Evolutionary conservation across 129 eudicot genomes (phyloP), one percentile per base, ranked within the genome.

Genomic region (Tagetes erecta): DNA sequence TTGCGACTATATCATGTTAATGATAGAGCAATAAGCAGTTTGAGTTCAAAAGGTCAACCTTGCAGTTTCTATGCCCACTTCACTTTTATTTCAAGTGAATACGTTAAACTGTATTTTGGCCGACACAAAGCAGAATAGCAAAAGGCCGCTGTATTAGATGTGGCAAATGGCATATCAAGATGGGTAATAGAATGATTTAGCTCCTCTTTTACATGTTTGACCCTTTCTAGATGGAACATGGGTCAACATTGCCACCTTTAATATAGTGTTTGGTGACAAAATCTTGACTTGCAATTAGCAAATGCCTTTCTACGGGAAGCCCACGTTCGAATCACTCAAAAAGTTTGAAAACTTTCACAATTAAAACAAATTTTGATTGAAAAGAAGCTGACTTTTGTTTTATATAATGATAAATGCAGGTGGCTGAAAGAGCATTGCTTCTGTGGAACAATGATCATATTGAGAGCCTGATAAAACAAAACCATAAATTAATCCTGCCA

Each of bases 371-470:
- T 6, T 40, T 27, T 11, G 33, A 67, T 13, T 36, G 9, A 35
- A 20, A 8, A 30, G 13, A 33, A 72, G 44, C 44, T 38, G 33
- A 75, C n/a, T 50, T 64, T 27, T 75, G 0, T 41, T 78, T 5
- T 41, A 3, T 60, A n/a, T 42, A 44, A 44, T 44, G 49, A 44
- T 44, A 44, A 3, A 33, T 73, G 46, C 76, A 89, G 96, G 96
- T 89, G 75, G 96, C 96, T 14, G 96, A 89, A 78, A 87, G 96
- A 78, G 90, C 96, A 66, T 76, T 89, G 73, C 87, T 89, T 56
- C 66, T 87, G 52, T 90, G 96, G 96, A 90, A 90, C 87, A 87
- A 90, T 38, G 92, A 90, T 70, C 96, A 87, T 42, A 85, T 85
- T 10, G 96, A 90, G 35, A 87, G 83, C 83, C 83, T 90, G 55